Evolutionary conservation across 139 green algal species (phyloP).

Genomic region (Micractinium conductrix): DNA sequence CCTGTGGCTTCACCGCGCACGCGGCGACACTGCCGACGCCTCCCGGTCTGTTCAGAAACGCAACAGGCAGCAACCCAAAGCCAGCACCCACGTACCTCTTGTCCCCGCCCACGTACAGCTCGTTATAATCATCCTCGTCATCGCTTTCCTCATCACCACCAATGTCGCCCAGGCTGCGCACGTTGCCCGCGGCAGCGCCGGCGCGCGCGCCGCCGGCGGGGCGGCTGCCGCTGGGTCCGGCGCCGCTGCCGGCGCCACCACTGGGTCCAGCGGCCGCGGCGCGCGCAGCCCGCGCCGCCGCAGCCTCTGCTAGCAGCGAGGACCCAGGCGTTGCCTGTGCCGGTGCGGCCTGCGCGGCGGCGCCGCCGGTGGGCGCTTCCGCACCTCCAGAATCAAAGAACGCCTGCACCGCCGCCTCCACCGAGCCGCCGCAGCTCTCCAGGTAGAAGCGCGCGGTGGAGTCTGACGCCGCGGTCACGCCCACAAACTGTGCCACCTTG

Average conservation of each 20-base stretch:
- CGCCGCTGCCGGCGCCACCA: background rate
- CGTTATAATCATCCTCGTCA: constrained; percentile 67
- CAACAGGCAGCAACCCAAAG: background rate
- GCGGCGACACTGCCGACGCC: too few relatives aligned
- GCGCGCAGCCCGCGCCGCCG: constrained; percentile 9
- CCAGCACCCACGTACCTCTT: constrained; percentile 67
- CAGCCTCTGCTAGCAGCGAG: constrained; percentile 3
- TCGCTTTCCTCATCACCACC: constrained; percentile 35
- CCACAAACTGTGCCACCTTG: constrained; percentile 51
- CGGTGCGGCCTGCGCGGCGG: background rate
- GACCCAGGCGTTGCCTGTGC: background rate
- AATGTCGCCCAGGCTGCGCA: constrained; percentile 62
- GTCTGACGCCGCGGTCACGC: constrained; percentile 45
- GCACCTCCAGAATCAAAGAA: constrained; percentile 37
- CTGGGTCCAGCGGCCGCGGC: background rate
- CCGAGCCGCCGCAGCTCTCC: constrained; percentile 38
- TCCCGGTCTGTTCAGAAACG: too few relatives aligned
- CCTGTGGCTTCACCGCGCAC: too few relatives aligned
- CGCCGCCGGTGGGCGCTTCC: background rate
- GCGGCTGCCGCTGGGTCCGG: constrained; percentile 12
- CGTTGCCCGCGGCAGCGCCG: constrained; percentile 1
- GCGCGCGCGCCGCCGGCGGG: background rate
- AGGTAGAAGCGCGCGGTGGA: constrained; percentile 39
- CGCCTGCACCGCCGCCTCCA: constrained; percentile 45
- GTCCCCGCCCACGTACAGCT: constrained; percentile 85